Evolutionary conservation across 805 yeast species (phyloP), one percentile per base, ranked within the genome.

Genomic region (Ogataea degrootiae): DNA sequence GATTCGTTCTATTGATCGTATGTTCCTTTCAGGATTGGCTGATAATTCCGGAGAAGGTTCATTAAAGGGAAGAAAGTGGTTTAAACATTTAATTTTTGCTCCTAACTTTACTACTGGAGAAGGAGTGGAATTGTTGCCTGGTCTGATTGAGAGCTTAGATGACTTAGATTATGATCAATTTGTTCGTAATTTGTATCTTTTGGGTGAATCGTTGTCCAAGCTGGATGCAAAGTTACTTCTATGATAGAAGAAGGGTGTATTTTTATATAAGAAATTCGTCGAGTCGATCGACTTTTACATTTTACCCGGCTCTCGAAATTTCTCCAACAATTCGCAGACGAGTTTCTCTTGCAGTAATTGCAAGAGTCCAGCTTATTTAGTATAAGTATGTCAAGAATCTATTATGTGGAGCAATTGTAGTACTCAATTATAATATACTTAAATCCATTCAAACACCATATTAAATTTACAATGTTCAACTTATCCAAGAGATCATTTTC

Each of bases 31-130:
- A 47, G 44, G 34, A 14, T 14, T 35, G 14, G 14, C 42, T 17
- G 42, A 44, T 19, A 44, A 41, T 39, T 21, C 14, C 6, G 62
- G 65, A 9, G 56, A 69, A 14, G 58, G 69, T 14, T 81, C 85
- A 0, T 65, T 82, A 33, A 56, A 66, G 31, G 70, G 70, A 34
- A 69, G 88, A 53, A 62, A 63, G 6, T 82, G 86, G 84, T 77
- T 81, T 70, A 82, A 74, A 59, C 88, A 84, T 63, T 68, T 81
- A 26, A 67, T 84, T 0, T 81, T 72, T 61, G 86, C 86, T 3
- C 82, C 87, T 8, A 76, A 80, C 42, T 67, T 76, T 50, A 66
- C 54, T 31, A 69, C 75, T 14, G 87, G 86, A 0, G 69, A 68
- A 43, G 66, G 68, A 1, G 80, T 79, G 1, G 78, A 72, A 43